Conservation (phyloP, 208 protist species). For the Trypanosoma avium region DNA sequence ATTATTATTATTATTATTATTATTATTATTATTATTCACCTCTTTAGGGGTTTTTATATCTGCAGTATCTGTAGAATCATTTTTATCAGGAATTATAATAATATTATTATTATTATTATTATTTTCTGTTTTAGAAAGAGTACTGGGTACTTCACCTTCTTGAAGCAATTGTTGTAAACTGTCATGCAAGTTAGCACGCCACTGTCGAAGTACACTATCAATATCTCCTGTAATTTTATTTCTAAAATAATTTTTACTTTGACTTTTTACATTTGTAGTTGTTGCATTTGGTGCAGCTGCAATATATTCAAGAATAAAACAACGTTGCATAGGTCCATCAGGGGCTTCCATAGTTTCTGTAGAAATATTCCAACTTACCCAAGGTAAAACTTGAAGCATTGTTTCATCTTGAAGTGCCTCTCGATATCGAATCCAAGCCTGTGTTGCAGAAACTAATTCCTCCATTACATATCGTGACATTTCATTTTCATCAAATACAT, state of each 20-base stretch:
- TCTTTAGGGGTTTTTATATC: neutral
- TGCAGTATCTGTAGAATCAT: neutral
- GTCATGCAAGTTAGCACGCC: constrained; percentile 20
- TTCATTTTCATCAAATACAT: constrained; percentile 18
- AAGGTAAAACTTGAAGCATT: constrained; percentile 7
- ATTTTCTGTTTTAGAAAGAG: no score
- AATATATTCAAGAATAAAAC: constrained; percentile 25
- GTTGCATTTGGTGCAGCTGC: constrained; percentile 8
- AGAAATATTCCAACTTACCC: constrained; percentile 21
- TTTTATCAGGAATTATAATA: no score
- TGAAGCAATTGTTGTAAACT: neutral
- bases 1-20: neutral
- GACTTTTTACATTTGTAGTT: no score
- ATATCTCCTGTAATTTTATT: constrained; percentile 12
- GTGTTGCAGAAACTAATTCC: constrained; percentile 6
- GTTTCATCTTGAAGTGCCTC: neutral
- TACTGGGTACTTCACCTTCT: no score
- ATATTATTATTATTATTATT: no score
- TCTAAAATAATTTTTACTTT: no score
- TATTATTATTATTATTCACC: neutral
- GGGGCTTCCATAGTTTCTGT: neutral
- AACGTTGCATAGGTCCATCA: neutral
- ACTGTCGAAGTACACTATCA: constrained; percentile 10
- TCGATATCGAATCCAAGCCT: constrained; percentile 2
- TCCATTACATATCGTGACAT: constrained; percentile 18